Base-by-base conservation (phyloP, 108 stramenopile genomes). In the Pseudonitzschia multiseries region DNA sequence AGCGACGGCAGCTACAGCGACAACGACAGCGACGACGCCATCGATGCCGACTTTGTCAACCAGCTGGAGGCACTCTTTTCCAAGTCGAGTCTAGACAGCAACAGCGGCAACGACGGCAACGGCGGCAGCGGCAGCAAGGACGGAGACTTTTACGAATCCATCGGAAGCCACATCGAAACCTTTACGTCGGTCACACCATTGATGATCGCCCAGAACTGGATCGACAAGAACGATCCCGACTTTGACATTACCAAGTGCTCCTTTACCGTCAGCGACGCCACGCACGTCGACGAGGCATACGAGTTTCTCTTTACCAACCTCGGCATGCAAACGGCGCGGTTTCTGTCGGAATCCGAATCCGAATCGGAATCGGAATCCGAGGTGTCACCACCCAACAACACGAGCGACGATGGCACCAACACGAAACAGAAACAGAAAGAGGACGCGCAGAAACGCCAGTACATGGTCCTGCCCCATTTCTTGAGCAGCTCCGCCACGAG, bases 241-340 rank as follows among this genome's bases (percentile, higher is more conserved):
- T 82, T 84, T 56, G 54, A 84, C 40, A 68, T 60, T 21, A 78
- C 80, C 17, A 73, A 42, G 28, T 69, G 68, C 33, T 50, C 66
- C 8, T 93, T 93, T 79, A 90, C 89, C 32, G 80, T 72, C 43
- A 81, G 76, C 42, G 75, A 86, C 61, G 81, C 86, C 9, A 72
- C 79, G 13, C 71, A 89, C 56, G 86, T 89, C 21, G 93, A 93
- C 73, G 86, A 81, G 27, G 93, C 87, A 9, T 90, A 91, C 65
- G 93, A 93, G 76, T 93, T 83, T 72, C 78, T 89, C n/a, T 91
- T 91, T 69, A 81, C 80, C 68, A 93, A 87, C 75, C 66, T 93
- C 27, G 88, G 89, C 65, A 90, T 93, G 89, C 79, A 84, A 42
- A 65, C 65, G 8, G 44, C 63, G 24, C 69, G 65, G 24, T 70